phyloP scores from a whole-genome alignment of 306 rosid genomes.

The Styphnolobium japonicum region DNA sequence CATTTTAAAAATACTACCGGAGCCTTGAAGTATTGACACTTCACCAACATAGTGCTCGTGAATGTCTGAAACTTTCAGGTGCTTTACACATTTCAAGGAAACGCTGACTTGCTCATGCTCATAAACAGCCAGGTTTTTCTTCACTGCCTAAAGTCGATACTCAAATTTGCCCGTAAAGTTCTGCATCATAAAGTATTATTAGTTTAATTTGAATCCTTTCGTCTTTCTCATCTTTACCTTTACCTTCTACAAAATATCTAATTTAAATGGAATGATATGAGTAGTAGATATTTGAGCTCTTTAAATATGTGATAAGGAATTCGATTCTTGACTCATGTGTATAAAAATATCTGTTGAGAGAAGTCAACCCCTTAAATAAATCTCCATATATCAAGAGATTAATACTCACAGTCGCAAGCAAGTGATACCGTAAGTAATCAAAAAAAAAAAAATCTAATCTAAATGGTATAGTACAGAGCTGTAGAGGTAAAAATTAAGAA shows the following conservation, averaged over 20 bases:
- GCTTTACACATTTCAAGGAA: conserved; percentile 25
- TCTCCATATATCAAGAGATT: too few species aligned
- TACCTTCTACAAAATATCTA: background rate
- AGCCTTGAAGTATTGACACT: conserved; percentile 11
- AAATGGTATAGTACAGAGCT: too few species aligned
- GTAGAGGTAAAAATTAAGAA: too few species aligned
- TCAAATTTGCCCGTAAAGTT: conserved; percentile 20
- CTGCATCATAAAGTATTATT: background rate
- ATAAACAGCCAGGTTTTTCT: conserved; percentile 15
- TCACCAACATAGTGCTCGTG: background rate
- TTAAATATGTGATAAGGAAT: too few species aligned
- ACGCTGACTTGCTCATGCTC: conserved; percentile 19
- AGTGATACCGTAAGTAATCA: too few species aligned
- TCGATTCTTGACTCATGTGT: too few species aligned
- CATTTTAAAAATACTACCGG: background rate
- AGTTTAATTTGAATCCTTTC: background rate
- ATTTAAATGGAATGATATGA: background rate
- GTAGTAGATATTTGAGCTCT: too few species aligned
- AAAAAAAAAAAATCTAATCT: too few species aligned
- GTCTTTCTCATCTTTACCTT: background rate
- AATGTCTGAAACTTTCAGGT: background rate
- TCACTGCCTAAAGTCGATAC: background rate
- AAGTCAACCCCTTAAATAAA: too few species aligned
- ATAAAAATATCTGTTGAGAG: too few species aligned
- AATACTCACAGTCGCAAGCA: too few species aligned